phyloP scores from a whole-genome alignment of 1,284 basidiomycete species.

The Blastosporella zonata region DNA sequence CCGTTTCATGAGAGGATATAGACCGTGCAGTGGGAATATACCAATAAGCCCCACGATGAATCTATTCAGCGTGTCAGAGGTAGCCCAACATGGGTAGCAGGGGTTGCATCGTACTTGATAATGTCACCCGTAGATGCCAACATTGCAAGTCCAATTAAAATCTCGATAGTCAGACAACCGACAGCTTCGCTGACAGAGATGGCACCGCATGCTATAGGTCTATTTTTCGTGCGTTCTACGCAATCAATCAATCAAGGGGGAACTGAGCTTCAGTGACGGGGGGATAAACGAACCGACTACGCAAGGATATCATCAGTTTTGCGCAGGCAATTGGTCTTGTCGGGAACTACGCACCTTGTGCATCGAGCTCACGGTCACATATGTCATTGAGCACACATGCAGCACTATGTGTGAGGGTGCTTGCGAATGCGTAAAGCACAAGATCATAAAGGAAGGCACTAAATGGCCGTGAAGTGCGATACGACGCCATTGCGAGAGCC shows the following conservation, averaged over 20 bases:
- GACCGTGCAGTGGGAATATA: constrained; percentile 42
- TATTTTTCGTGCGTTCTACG: constrained; percentile 6
- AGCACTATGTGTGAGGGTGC: constrained; percentile 29
- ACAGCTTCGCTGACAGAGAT: constrained; percentile 3
- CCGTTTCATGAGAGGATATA: constrained; percentile 63
- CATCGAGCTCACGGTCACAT: constrained; percentile 1
- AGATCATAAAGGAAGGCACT: constrained; percentile 18
- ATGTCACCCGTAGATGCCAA: neutral
- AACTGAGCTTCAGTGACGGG: too few relatives aligned
- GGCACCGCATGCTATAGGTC: constrained; percentile 4
- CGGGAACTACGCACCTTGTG: neutral
- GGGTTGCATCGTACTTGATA: neutral
- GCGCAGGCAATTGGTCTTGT: neutral
- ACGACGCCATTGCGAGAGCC: constrained; percentile 21
- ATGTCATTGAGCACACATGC: constrained; percentile 16
- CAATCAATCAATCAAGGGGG: neutral
- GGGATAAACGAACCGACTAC: constrained; percentile 2
- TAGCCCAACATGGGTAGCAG: too few relatives aligned
- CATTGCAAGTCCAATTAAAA: neutral
- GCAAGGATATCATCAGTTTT: neutral
- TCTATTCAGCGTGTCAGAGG: constrained; percentile 24
- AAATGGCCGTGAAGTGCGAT: constrained; percentile 17
- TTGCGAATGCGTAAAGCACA: constrained; percentile 21
- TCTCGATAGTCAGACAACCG: neutral
- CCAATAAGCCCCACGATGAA: constrained; percentile 28